A percentile compares a stretch with the other conserved stretches of the same genome.
Conservation (phyloP, 208 protist species). For the Blechomonas ayalai region DNA sequence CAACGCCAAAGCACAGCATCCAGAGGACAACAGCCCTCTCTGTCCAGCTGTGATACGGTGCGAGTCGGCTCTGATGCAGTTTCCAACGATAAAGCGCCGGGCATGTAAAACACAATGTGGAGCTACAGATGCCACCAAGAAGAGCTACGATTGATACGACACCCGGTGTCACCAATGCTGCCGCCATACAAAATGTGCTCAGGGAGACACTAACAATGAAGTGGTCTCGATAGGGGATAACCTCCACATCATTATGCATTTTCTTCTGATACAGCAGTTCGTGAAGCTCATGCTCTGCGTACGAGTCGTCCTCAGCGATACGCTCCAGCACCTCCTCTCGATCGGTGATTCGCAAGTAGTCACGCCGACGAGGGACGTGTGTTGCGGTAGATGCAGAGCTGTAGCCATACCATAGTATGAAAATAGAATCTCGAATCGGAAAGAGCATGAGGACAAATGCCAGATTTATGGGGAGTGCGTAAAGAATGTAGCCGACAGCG, state of each 20-base stretch:
- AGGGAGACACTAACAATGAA: slow-evolving; percentile 56
- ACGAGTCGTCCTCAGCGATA: slow-evolving; percentile 5
- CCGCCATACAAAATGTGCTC: slow-evolving; percentile 28
- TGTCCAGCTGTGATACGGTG: slow-evolving; percentile 8
- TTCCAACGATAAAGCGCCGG: slow-evolving; percentile 56
- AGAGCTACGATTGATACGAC: slow-evolving; percentile 53
- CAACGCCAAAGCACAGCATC: slow-evolving; percentile 39
- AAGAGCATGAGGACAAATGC: slow-evolving; percentile 65
- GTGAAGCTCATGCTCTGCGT: slow-evolving; percentile 10
- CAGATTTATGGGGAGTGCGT: slow-evolving; percentile 46
- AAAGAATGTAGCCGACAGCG: slow-evolving; percentile 45
- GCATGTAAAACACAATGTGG: slow-evolving; percentile 49
- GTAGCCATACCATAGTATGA: slow-evolving; percentile 73
- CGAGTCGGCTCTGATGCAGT: slow-evolving; percentile 28
- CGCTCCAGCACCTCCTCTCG: slow-evolving; percentile 31
- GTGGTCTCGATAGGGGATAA: slow-evolving; percentile 39
- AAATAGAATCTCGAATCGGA: slow-evolving; percentile 70
- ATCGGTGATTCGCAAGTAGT: slow-evolving; percentile 26
- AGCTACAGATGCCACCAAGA: slow-evolving; percentile 54
- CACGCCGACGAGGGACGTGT: slow-evolving; percentile 41
- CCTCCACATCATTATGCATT: slow-evolving; percentile 24
- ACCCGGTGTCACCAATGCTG: slow-evolving; percentile 43
- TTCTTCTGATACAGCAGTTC: slow-evolving; percentile 24
- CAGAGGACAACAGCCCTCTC: slow-evolving; percentile 18
- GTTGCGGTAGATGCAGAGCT: slow-evolving; percentile 49